phyloP scores from a whole-genome alignment of 192 early-diverging fungal genomes.

The Rhizophagus sp. region DNA sequence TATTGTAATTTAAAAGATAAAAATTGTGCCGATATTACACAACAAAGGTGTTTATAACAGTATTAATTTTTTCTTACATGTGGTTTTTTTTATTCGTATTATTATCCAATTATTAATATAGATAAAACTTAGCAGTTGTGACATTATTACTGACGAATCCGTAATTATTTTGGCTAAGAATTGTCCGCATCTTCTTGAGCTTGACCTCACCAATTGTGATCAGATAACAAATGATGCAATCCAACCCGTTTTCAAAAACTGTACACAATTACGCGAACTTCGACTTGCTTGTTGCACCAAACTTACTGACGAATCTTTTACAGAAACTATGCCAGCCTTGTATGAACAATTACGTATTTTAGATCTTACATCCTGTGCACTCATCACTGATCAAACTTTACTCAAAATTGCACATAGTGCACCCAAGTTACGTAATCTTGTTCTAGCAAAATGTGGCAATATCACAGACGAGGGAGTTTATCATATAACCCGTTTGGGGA shows the following conservation, averaged over 20 bases:
- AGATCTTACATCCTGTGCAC: slow-evolving; percentile 47
- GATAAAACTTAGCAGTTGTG: slow-evolving; percentile 60
- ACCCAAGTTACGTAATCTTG: slow-evolving; percentile 54
- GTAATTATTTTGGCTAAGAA: slow-evolving; percentile 47
- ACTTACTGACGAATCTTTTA: slow-evolving; percentile 44
- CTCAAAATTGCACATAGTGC: slow-evolving; percentile 48
- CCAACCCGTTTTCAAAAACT: slow-evolving; percentile 42
- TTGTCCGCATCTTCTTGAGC: slow-evolving; percentile 55
- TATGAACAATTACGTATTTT: slow-evolving; percentile 57
- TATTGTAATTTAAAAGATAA: slow-evolving; percentile 12
- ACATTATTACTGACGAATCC: slow-evolving; percentile 48
- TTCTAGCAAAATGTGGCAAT: slow-evolving; percentile 55
- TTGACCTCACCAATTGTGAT: slow-evolving; percentile 54
- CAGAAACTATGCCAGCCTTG: slow-evolving; percentile 29
- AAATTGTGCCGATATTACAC: too few species aligned
- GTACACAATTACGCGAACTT: slow-evolving; percentile 53
- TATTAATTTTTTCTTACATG: background rate
- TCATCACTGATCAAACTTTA: slow-evolving; percentile 52
- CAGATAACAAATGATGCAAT: slow-evolving; percentile 50
- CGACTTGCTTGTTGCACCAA: slow-evolving; percentile 42
- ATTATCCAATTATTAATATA: slow-evolving; percentile 28
- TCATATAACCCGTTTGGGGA: slow-evolving; percentile 49
- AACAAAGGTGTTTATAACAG: too few species aligned
- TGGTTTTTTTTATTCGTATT: background rate
- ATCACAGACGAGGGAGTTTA: slow-evolving; percentile 54